phyloP scores from a whole-genome alignment of 2,329 filamentous ascomycete species.

The Microsporum canis region DNA sequence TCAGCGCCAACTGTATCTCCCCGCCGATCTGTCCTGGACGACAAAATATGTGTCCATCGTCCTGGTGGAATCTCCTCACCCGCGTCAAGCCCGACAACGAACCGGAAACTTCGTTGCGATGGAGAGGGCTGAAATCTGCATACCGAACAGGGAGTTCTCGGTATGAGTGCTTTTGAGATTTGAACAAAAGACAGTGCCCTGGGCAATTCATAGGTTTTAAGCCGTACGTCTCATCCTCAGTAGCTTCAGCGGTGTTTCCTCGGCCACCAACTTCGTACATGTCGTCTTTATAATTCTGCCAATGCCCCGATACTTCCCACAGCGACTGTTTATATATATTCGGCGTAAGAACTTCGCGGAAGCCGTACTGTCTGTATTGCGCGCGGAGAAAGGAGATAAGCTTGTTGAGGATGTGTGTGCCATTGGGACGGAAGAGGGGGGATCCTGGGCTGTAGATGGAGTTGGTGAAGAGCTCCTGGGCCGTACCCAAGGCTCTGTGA shows the following conservation, averaged over 20 bases:
- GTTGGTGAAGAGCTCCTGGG: slow-evolving; percentile 66
- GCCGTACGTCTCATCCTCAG: slow-evolving; percentile 62
- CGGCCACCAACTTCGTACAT: slow-evolving; percentile 68
- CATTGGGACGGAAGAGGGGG: slow-evolving; percentile 72
- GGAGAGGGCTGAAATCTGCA: slow-evolving; percentile 78
- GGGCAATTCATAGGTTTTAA: slow-evolving; percentile 92
- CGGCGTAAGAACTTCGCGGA: slow-evolving; percentile 78
- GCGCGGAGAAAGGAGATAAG: slow-evolving; percentile 69
- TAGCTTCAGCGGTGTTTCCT: slow-evolving; percentile 31
- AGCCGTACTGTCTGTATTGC: slow-evolving; percentile 75
- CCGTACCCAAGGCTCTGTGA: slow-evolving; percentile 40
- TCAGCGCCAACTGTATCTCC: slow-evolving; percentile 62
- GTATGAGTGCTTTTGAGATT: slow-evolving; percentile 60
- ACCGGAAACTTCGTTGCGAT: slow-evolving; percentile 75
- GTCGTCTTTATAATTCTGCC: slow-evolving; percentile 82
- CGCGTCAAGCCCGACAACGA: slow-evolving; percentile 71
- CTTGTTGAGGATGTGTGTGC: slow-evolving; percentile 71
- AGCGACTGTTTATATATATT: slow-evolving; percentile 83
- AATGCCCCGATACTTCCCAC: slow-evolving; percentile 76
- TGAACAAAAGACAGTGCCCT: slow-evolving; percentile 76
- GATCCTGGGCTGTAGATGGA: slow-evolving; percentile 74
- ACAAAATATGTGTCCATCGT: slow-evolving; percentile 86
- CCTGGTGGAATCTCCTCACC: slow-evolving; percentile 78
- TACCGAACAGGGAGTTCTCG: slow-evolving; percentile 71
- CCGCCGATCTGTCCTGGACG: slow-evolving; percentile 60